Evolutionary conservation across 352 stramenopile species (phyloP), one percentile per base, ranked within the genome.

Genomic region (Phytopythium ostracodes): DNA sequence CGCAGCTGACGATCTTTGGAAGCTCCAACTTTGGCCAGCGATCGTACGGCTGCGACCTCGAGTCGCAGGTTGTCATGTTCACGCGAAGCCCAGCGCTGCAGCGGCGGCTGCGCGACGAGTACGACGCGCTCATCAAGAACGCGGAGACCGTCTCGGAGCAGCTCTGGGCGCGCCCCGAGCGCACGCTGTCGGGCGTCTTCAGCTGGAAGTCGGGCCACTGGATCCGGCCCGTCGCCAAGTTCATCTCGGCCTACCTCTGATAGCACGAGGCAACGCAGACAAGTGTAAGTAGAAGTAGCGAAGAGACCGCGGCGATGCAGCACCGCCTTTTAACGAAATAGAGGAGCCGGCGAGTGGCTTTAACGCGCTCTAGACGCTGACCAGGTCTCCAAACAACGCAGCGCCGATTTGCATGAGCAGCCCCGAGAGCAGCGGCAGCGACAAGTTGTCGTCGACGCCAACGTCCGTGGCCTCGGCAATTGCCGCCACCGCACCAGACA

Each of bases 1-100:
- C 77, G 10, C 70, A 77, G 55, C 29, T 91, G 33, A 91, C 81
- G 42, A 71, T 91, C 20, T 73, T 91, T 6, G 84, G 84, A 2
- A 92, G 84, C 70, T 90, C 81, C 61, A 92, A 92, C 68, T 92
- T 92, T 63, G 84, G 84, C 2, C 77, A 79, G 36, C 84, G 84
- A 4, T 92, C 84, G 20, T 91, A 90, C 62, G 81, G 80, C 22
- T 87, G 76, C 40, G 84, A 92, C 57, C 67, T 92, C 8, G 84
- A 92, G 64, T 89, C 81, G 15, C 85, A 92, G 59, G 66, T 92
- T 38, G 70, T 89, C 12, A 27, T 92, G 36, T 90, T 77, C 63
- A 90, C 83, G 20, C 77, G 68, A 20, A 81, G 71, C 59, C 59
- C 76, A 0, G 64, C 65, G n/a, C 71, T 92, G 25, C 81, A 82